These are phyloP conservation scores for Quercus phellos DNA, from an alignment of 331 rosid genomes.

Conservation along the genomic window DNA sequence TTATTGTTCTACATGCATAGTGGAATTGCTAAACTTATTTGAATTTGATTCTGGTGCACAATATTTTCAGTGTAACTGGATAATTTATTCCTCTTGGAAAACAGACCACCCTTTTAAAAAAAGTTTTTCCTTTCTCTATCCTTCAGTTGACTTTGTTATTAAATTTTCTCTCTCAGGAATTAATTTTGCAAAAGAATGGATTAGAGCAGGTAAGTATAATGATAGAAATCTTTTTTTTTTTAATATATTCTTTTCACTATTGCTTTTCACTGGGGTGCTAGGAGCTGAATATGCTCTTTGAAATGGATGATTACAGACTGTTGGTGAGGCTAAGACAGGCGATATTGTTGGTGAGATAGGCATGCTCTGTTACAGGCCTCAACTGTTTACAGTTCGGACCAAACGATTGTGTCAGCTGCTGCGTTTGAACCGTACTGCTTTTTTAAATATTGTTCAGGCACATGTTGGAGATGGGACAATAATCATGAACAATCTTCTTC, in stretches of 20 bases:
- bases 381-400: constrained; percentile 58
- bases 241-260: not conserved
- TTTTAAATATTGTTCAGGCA: constrained; percentile 51
- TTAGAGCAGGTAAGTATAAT: constrained; percentile 44
- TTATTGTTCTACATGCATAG: not conserved
- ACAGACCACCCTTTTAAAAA: not conserved
- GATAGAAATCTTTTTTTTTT: not conserved
- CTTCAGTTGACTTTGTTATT: not conserved
- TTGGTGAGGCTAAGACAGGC: constrained; percentile 47
- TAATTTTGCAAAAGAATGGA: constrained; percentile 34
- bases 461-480: constrained; percentile 76
- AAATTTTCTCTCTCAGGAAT: constrained; percentile 38
- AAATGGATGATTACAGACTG: constrained; percentile 36
- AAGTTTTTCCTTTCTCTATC: not conserved
- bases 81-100: not conserved
- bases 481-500: constrained; percentile 70
- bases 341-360: constrained; percentile 71
- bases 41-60: not conserved
- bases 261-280: not conserved
- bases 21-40: not conserved
- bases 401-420: constrained; percentile 66
- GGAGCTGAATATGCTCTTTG: not conserved
- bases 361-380: constrained; percentile 80
- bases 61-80: not conserved
- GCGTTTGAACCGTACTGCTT: constrained; percentile 52